Percentiles rank a stretch among this genome's conserved stretches.
These are phyloP conservation scores for Hanseniaspora valbyensis DNA, from an alignment of 805 yeast genomes.

Conservation along the genomic window DNA sequence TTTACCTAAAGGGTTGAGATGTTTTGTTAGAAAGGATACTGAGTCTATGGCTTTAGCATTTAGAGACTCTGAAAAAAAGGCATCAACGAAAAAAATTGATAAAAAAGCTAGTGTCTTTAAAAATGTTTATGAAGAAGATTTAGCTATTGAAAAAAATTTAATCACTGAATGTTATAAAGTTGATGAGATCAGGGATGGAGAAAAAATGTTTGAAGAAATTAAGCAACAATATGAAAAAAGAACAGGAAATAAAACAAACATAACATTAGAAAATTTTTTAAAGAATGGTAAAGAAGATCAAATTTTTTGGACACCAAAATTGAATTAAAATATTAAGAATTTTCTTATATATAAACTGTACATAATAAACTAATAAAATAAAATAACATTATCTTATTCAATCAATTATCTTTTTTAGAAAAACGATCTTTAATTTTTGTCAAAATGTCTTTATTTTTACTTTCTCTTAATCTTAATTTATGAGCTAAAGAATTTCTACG, in stretches of 20 bases:
- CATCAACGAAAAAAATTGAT: neutral
- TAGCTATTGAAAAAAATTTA: neutral
- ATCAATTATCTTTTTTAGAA: neutral
- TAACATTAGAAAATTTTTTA: neutral
- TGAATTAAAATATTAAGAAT: too few relatives aligned
- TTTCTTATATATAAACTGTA: too few relatives aligned
- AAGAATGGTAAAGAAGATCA: neutral
- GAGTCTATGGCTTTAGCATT: neutral
- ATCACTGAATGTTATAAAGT: neutral
- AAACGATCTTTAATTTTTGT: neutral
- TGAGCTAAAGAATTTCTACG: neutral
- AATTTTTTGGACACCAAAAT: neutral
- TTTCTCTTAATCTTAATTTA: constrained; percentile 7
- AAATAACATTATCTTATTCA: too few relatives aligned
- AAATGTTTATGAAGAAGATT: neutral
- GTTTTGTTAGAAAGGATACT: neutral
- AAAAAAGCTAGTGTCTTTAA: neutral
- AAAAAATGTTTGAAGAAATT: neutral
- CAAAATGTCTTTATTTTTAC: neutral
- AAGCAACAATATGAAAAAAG: neutral
- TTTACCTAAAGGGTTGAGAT: constrained; percentile 2
- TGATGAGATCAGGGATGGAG: neutral
- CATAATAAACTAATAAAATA: too few relatives aligned
- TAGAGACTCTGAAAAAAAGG: neutral
- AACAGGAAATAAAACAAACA: neutral